Conservation (phyloP, 768 basidiomycete species). For the Boletus rex-veris region DNA sequence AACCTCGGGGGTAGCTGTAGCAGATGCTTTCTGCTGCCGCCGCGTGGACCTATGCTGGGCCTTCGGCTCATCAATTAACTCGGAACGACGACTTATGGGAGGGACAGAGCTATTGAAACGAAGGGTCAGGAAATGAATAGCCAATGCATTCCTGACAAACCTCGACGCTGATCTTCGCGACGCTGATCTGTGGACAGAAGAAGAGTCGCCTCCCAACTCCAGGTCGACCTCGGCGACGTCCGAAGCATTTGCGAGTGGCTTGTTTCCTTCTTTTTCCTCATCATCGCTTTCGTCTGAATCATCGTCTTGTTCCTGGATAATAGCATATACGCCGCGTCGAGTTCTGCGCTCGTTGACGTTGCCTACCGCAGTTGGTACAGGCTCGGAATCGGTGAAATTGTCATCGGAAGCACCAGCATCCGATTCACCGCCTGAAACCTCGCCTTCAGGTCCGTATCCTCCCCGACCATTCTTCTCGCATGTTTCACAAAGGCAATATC, state of each 20-base stretch:
- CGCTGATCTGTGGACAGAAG: constrained; percentile 19
- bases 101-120: constrained; percentile 21
- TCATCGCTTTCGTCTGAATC: constrained; percentile 63
- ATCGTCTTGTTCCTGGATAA: constrained; percentile 55
- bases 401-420: constrained; percentile 39
- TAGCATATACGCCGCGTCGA: constrained; percentile 77
- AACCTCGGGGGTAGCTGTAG: constrained; percentile 42
- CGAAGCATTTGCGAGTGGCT: constrained; percentile 44
- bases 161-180: constrained; percentile 27
- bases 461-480: constrained; percentile 76
- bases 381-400: constrained; percentile 37
- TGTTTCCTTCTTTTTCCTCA: constrained; percentile 45
- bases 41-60: constrained; percentile 51
- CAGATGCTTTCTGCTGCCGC: constrained; percentile 51
- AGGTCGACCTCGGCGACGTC: constrained; percentile 52
- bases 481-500: constrained; percentile 81
- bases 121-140: constrained; percentile 11
- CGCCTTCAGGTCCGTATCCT: constrained; percentile 61
- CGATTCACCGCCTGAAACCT: constrained; percentile 45
- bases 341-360: constrained; percentile 80
- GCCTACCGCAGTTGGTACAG: constrained; percentile 45
- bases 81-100: constrained; percentile 31
- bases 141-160: constrained; percentile 15
- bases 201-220: constrained; percentile 38
- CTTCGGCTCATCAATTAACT: constrained; percentile 14